Base-by-base conservation (phyloP, 129 eudicot genomes). In the Ambrosia artemisiifolia region DNA sequence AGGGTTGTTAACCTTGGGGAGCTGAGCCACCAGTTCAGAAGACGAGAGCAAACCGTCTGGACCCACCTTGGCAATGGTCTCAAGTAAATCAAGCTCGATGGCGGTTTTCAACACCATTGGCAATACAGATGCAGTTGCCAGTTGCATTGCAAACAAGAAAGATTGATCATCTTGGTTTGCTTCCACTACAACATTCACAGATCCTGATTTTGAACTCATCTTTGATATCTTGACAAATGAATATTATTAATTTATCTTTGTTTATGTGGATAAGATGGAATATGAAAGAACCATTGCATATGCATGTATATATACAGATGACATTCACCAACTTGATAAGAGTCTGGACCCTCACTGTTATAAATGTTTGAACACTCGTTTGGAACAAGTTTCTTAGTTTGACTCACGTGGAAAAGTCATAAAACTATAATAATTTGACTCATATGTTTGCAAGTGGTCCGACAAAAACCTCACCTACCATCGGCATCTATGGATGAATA, bases 31-130 rank as follows among this genome's bases (percentile, higher is more conserved):
- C 16, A 79, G 40, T 36, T 74, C 63, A 7, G 79, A 60, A 36
- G 76, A 11, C 43, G 83, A 79, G 14, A 79, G 50, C 20, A 36
- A 67, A 51, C 76, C 75, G 7, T 56, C 75, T 7, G 83, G 67
- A 3, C 83, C 83, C 0, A 79, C 79, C 74, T 79, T 79, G 0
- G 75, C 79, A 32, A 79, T 74, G 49, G 69, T 79, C 66, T 79
- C 79, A 30, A 79, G 83, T 20, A 79, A 60, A 68, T 79, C 79
- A 30, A 79, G 79, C 71, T 79, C 83, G n/a, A 74, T 79, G 60
- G 83, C 83, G 36, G 79, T 48, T 74, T 79, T 79, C 66, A 79
- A 20, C 4, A 68, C 75, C 83, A 79, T 79, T 20, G 79, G 83
- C n/a, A 79, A 69, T 28, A 74, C 75, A 35, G 83, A 67, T 67